Percentiles rank a stretch among this genome's conserved stretches.
phyloP scores from a whole-genome alignment of 345 rosid genomes.

The Turnera subulata region DNA sequence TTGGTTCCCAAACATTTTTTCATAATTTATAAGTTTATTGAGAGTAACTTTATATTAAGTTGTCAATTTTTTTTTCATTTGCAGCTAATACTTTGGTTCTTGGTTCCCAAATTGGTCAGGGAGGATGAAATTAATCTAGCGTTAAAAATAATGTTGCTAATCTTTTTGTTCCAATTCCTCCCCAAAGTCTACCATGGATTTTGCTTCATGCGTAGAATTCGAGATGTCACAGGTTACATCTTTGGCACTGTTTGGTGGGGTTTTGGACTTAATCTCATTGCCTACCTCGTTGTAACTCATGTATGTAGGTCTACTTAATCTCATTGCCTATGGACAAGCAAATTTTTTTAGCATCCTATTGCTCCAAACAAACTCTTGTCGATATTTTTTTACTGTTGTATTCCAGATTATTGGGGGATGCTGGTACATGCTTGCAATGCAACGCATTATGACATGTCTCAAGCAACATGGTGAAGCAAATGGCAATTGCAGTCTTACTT shows the following conservation, averaged over 20 bases:
- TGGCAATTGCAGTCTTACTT: constrained; percentile 27
- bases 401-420: constrained; percentile 60
- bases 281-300: constrained; percentile 56
- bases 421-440: constrained; percentile 58
- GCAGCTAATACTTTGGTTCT: constrained; percentile 41
- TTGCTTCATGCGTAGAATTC: constrained; percentile 46
- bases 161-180: constrained; percentile 43
- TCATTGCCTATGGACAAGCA: neutral
- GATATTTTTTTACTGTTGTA: neutral
- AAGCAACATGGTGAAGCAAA: constrained; percentile 31
- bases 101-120: constrained; percentile 36
- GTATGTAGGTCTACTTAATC: constrained; percentile 25
- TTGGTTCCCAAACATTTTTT: constrained; percentile 29
- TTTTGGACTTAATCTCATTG: constrained; percentile 47
- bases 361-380: neutral
- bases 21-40: too few species aligned
- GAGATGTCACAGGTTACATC: constrained; percentile 54
- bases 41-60: too few species aligned
- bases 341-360: neutral
- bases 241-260: constrained; percentile 66
- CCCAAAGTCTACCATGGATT: constrained; percentile 52
- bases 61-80: too few species aligned
- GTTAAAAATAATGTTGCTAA: constrained; percentile 26
- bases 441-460: constrained; percentile 44
- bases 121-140: constrained; percentile 34